These are phyloP conservation scores for Phytophthora megakarya DNA, from an alignment of 352 stramenopile genomes.

Conservation along the genomic window DNA sequence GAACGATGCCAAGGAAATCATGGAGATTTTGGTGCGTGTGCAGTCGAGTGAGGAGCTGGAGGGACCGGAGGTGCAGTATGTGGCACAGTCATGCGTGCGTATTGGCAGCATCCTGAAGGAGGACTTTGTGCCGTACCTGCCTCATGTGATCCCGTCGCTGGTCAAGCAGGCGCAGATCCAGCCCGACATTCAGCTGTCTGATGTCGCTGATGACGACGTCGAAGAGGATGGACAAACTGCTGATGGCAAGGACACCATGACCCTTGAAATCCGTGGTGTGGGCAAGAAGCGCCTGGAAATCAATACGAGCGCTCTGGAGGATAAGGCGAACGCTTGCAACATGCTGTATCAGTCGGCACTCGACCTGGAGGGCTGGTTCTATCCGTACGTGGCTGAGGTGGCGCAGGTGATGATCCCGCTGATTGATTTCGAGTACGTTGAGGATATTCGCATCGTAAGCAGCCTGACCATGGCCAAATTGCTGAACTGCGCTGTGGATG, in stretches of 20 bases:
- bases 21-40: constrained; percentile 85
- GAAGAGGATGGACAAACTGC: constrained; percentile 62
- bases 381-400: constrained; percentile 81
- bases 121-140: constrained; percentile 88
- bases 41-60: constrained; percentile 74
- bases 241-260: constrained; percentile 76
- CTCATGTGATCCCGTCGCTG: constrained; percentile 81
- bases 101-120: constrained; percentile 88
- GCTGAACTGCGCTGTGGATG: constrained; percentile 72
- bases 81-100: constrained; percentile 85
- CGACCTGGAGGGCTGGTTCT: constrained; percentile 83
- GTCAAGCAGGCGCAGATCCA: constrained; percentile 83
- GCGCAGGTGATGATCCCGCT: constrained; percentile 78
- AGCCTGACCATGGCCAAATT: constrained; percentile 78
- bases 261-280: constrained; percentile 74
- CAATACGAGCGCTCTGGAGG: constrained; percentile 85
- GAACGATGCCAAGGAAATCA: constrained; percentile 80
- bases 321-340: constrained; percentile 89
- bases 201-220: constrained; percentile 61
- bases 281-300: constrained; percentile 88
- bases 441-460: constrained; percentile 84
- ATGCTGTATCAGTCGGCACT: constrained; percentile 89
- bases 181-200: constrained; percentile 79
- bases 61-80: constrained; percentile 83
- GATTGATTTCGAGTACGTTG: constrained; percentile 85